phyloP scores from a whole-genome alignment of 192 early-diverging fungal genomes.

The Mortierella alpina region DNA sequence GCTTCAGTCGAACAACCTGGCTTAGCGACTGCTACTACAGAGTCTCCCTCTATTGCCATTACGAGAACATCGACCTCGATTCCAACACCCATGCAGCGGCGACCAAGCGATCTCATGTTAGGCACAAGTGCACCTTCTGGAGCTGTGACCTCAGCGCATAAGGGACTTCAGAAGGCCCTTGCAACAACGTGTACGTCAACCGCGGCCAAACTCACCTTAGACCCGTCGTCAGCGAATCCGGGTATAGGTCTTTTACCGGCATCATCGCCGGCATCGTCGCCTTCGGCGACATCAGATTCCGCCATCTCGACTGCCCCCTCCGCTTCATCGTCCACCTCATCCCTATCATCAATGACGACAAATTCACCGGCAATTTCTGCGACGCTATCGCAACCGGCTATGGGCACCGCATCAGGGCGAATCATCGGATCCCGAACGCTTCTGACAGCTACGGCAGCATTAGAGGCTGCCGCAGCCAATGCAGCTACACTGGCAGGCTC shows the following conservation, averaged over 20 bases:
- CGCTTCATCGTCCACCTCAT: slow-evolving; percentile 21
- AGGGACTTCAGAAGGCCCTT: slow-evolving; percentile 36
- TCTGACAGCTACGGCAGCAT: slow-evolving; percentile 37
- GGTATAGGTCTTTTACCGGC: slow-evolving; percentile 1
- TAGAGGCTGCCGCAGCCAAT: slow-evolving; percentile 33
- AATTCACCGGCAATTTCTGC: slow-evolving; percentile 1
- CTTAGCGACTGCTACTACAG: slow-evolving; percentile 13
- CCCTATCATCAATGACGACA: slow-evolving; percentile 3
- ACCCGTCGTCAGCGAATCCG: background rate
- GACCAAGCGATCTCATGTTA: slow-evolving; percentile 20
- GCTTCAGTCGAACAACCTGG: background rate
- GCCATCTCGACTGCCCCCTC: slow-evolving; percentile 3
- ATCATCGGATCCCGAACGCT: slow-evolving; percentile 17
- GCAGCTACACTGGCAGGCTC: background rate
- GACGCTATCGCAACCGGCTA: slow-evolving; percentile 26
- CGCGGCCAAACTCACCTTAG: background rate
- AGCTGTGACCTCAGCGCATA: slow-evolving; percentile 17
- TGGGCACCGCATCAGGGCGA: slow-evolving; percentile 18
- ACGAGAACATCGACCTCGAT: background rate
- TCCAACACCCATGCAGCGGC: slow-evolving; percentile 4
- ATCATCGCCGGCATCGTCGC: background rate
- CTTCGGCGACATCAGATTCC: slow-evolving; percentile 18
- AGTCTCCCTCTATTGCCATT: background rate
- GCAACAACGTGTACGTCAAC: slow-evolving; percentile 45
- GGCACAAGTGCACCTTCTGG: background rate